Evolutionary conservation across 116 monocot genomes (phyloP).

Genomic region (Posidonia oceanica): DNA sequence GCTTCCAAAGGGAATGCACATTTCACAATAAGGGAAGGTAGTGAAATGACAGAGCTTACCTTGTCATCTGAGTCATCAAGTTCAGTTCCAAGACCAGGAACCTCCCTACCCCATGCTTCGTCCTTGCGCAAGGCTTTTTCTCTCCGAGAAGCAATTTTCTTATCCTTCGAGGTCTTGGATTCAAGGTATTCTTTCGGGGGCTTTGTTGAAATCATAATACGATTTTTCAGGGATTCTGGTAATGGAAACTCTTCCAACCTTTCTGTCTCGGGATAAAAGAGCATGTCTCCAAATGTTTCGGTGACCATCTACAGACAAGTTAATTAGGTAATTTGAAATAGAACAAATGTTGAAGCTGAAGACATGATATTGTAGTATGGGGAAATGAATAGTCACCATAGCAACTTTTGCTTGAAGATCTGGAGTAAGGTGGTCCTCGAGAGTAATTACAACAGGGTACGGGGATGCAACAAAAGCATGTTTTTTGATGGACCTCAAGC

Average conservation of each 20-base stretch:
- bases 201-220: conserved; percentile 65
- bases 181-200: conserved; percentile 66
- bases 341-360: background rate
- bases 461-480: conserved; percentile 61
- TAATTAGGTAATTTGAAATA: background rate
- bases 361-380: background rate
- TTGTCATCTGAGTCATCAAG: conserved; percentile 17
- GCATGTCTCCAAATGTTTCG: conserved; percentile 65
- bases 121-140: conserved; percentile 21
- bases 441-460: conserved; percentile 72
- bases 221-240: conserved; percentile 49
- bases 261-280: conserved; percentile 52
- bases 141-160: conserved; percentile 16
- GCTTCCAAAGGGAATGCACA: background rate
- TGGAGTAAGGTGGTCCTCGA: conserved; percentile 85
- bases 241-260: conserved; percentile 50
- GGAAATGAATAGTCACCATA: conserved; percentile 23
- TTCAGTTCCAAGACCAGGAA: conserved; percentile 20
- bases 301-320: conserved; percentile 38
- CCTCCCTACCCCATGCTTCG: conserved; percentile 39
- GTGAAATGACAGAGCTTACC: conserved; percentile 8
- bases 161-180: conserved; percentile 21
- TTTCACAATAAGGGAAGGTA: background rate
- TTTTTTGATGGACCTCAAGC: conserved; percentile 69
- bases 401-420: conserved; percentile 86